These are phyloP conservation scores for Phanerochaete sordida DNA, from an alignment of 768 basidiomycete species.

Conservation along the genomic window DNA sequence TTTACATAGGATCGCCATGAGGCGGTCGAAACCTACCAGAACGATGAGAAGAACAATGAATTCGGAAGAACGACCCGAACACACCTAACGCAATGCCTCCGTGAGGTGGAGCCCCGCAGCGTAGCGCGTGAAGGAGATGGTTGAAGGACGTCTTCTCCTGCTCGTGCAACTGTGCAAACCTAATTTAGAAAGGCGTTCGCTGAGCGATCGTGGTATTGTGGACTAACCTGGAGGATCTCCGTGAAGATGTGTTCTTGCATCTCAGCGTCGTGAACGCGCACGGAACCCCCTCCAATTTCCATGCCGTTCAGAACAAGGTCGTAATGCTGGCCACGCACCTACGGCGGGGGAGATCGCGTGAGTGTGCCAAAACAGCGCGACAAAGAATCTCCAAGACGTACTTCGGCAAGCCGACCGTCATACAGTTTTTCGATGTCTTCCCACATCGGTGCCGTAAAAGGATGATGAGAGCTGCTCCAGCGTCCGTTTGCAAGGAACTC, in stretches of 20 bases:
- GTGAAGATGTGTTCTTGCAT: constrained; percentile 85
- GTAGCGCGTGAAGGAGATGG: constrained; percentile 83
- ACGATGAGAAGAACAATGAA: not conserved
- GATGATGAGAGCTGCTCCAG: constrained; percentile 93
- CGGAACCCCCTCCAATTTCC: constrained; percentile 93
- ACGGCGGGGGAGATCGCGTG: not conserved
- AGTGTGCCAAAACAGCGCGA: not conserved
- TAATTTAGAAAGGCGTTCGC: not conserved
- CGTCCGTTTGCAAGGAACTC: constrained; percentile 79
- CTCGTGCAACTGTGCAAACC: constrained; percentile 55
- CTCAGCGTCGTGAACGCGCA: constrained; percentile 82
- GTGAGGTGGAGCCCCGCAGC: constrained; percentile 92
- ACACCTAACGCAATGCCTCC: constrained; percentile 90
- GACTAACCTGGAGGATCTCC: constrained; percentile 70
- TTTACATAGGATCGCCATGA: constrained; percentile 88
- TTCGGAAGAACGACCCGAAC: constrained; percentile 16
- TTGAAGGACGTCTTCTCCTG: constrained; percentile 72
- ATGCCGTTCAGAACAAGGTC: constrained; percentile 92
- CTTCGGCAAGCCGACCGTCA: constrained; percentile 57
- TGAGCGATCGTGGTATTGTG: not conserved
- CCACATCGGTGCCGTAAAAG: constrained; percentile 94
- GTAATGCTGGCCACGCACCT: constrained; percentile 95
- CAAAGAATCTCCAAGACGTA: constrained; percentile 17
- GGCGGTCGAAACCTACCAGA: constrained; percentile 78
- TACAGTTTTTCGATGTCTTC: constrained; percentile 81